A percentile compares a stretch with the other conserved stretches of the same genome.
phyloP scores from a whole-genome alignment of 106 monocot species.

The Narthecium ossifragum region DNA sequence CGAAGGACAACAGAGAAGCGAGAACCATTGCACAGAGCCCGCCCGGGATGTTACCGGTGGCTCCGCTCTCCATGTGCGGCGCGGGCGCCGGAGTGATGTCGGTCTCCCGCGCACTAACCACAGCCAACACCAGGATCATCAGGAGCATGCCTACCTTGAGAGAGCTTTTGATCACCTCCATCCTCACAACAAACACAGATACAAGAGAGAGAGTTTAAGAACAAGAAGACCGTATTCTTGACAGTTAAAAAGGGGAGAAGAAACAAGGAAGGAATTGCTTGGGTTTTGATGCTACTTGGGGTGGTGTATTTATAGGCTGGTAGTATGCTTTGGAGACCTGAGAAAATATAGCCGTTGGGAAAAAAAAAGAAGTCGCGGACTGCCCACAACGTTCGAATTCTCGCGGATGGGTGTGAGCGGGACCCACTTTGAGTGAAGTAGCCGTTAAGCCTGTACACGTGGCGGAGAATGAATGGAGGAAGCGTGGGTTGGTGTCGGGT shows the following conservation, averaged over 20 bases:
- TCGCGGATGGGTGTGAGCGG: too few relatives aligned
- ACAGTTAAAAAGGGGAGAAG: neutral
- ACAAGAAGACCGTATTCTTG: too few relatives aligned
- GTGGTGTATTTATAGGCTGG: too few relatives aligned
- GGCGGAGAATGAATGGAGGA: too few relatives aligned
- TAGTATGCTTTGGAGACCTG: too few relatives aligned
- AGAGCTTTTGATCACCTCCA: neutral
- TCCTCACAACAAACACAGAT: neutral
- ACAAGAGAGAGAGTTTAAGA: neutral
- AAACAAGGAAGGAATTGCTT: constrained; percentile 1
- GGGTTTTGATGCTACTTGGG: too few relatives aligned
- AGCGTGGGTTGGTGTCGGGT: too few relatives aligned
- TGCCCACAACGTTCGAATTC: too few relatives aligned
- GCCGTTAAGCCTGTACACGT: too few relatives aligned
- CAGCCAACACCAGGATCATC: neutral
- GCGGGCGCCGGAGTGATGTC: constrained; percentile 4
- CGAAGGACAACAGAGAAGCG: neutral
- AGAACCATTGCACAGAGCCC: neutral
- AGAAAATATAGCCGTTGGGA: neutral
- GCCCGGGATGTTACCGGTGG: neutral
- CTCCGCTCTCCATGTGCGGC: constrained; percentile 11
- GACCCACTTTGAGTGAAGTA: too few relatives aligned
- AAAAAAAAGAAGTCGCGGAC: too few relatives aligned
- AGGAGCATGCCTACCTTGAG: constrained; percentile 1
- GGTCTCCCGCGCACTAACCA: neutral